Conservation (phyloP, 768 basidiomycete species). For the Terana coerulea region DNA sequence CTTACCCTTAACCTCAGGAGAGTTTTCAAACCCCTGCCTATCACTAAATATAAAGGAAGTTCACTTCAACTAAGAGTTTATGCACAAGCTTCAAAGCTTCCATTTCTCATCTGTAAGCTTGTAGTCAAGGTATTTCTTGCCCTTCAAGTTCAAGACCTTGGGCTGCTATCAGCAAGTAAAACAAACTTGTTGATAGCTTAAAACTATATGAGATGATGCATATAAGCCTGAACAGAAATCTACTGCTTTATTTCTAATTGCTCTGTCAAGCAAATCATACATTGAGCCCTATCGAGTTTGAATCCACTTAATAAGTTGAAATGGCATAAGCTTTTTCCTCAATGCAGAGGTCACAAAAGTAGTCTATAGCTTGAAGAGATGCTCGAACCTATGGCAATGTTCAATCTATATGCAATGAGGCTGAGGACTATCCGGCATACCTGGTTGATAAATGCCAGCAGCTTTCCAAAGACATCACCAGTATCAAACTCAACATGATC, state of each 20-base stretch:
- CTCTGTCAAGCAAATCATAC: constrained; percentile 1
- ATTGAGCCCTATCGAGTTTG: constrained; percentile 6
- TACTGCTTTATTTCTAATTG: too few species aligned
- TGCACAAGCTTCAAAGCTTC: background rate
- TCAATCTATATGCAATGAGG: too few species aligned
- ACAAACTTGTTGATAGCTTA: background rate
- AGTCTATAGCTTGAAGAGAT: constrained; percentile 6
- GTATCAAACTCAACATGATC: constrained; percentile 2
- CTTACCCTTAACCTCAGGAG: too few species aligned
- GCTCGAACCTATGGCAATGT: constrained; percentile 3
- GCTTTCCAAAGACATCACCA: constrained; percentile 5
- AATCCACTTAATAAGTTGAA: constrained; percentile 4
- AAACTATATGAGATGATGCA: too few species aligned
- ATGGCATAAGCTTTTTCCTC: background rate
- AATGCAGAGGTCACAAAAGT: background rate
- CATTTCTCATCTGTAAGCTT: background rate
- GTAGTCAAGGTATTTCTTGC: background rate
- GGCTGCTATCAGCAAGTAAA: background rate
- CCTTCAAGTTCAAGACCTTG: background rate
- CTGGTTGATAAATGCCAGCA: constrained; percentile 6
- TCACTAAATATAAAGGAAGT: too few species aligned
- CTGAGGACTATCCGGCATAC: background rate
- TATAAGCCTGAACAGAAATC: too few species aligned
- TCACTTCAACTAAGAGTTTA: background rate
- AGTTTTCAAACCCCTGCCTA: too few species aligned